Evolutionary conservation across 345 rosid species (phyloP).

Genomic region (Draba incana): DNA sequence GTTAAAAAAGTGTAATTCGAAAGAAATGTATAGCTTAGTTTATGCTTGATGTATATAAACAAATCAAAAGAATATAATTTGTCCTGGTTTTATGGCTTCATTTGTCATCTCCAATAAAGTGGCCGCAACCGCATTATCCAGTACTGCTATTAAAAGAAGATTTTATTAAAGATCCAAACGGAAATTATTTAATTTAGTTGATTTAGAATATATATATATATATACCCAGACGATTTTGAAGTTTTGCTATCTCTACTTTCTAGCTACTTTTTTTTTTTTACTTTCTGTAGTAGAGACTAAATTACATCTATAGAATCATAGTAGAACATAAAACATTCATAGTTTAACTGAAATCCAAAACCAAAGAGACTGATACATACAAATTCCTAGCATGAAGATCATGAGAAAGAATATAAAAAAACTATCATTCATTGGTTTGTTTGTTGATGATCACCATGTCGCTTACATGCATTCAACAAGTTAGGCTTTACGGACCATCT

Average conservation of each 20-base stretch:
- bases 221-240: conserved; percentile 16
- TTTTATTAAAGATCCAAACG: conserved; percentile 23
- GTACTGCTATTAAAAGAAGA: conserved; percentile 21
- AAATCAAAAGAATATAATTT: conserved; percentile 44
- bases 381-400: neutral
- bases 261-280: neutral
- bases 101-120: conserved; percentile 40
- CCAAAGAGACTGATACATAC: neutral
- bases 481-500: too few relatives aligned
- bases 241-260: neutral
- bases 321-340: conserved; percentile 18
- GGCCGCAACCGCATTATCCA: conserved; percentile 44
- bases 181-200: conserved; percentile 18
- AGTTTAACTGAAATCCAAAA: neutral
- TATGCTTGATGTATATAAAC: conserved; percentile 31
- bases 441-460: neutral
- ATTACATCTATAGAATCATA: conserved; percentile 3
- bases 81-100: conserved; percentile 42
- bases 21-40: conserved; percentile 5
- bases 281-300: neutral
- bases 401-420: too few relatives aligned
- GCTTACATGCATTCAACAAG: conserved; percentile 1
- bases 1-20: conserved; percentile 20
- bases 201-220: conserved; percentile 19
- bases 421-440: conserved; percentile 1